Evolutionary conservation across 345 rosid species (phyloP), one percentile per base, ranked within the genome.

Genomic region (Eucalyptus viminalis): DNA sequence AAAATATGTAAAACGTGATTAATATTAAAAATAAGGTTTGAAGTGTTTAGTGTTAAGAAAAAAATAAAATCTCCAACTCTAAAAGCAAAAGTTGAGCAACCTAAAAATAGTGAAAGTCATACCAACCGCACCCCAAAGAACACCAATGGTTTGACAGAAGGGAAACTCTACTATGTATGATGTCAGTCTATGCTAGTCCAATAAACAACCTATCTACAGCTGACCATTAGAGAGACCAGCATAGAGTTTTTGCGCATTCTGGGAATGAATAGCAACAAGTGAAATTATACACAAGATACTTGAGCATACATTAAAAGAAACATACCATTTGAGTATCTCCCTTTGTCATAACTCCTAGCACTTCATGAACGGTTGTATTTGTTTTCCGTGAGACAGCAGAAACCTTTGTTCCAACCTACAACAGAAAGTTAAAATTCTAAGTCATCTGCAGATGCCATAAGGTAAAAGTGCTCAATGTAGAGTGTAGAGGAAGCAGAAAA

Each of bases 341-440:
- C 92, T 92, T 92, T 16, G 99, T 98, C 97, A 95, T 94, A 67
- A 96, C 98, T 91, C 99, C 99, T 49, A 98, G 91, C 47, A 96
- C 97, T 95, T 98, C 99, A 93, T 98, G 98, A 45, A 94, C 95
- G 14, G 99, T 98, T 80, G 99, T 98, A 91, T 98, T 98, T 19
- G 99, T 97, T 92, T 98, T 98, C 91, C 99, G 93, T 7, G 99
- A 98, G 90, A 97, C 98, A 87, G 99, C 99, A 89, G 98, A 94
- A 89, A 98, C 99, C 93, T 97, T 98, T 47, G 96, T 93, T 51
- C 99, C 99, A 89, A 96, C 98, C 97, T 98, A 69, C 89, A 76
- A 40, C 47, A 76, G 27, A 37, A 76, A 37, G 45, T 40, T 11
- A 40, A 76, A 76, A 21, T 76, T 76, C 1, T 76, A 76, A 76